Evolutionary conservation across 495 filamentous ascomycete species (phyloP).

Genomic region (Letharia lupina): DNA sequence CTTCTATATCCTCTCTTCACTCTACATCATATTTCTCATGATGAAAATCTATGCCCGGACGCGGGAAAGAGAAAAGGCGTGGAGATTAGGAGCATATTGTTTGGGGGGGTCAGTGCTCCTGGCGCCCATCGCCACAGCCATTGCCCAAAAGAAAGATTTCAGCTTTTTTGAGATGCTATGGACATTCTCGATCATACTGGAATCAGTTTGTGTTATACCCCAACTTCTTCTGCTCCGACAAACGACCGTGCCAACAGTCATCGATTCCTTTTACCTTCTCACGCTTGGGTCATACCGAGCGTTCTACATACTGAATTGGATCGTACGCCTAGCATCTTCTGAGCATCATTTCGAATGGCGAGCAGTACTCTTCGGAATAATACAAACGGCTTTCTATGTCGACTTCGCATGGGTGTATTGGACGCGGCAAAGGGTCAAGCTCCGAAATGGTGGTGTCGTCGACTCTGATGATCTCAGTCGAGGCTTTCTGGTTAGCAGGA

Average conservation of each 20-base stretch:
- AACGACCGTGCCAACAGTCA: slow-evolving; percentile 89
- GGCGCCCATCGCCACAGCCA: slow-evolving; percentile 57
- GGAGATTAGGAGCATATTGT: slow-evolving; percentile 68
- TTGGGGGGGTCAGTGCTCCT: slow-evolving; percentile 49
- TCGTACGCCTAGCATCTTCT: slow-evolving; percentile 52
- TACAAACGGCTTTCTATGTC: slow-evolving; percentile 85
- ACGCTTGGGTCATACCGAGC: slow-evolving; percentile 82
- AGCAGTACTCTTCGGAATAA: slow-evolving; percentile 70
- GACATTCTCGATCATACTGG: slow-evolving; percentile 83
- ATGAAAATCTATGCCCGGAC: slow-evolving; percentile 78
- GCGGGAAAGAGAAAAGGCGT: slow-evolving; percentile 80
- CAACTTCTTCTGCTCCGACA: slow-evolving; percentile 88
- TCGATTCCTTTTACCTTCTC: slow-evolving; percentile 89
- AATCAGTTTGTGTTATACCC: slow-evolving; percentile 83
- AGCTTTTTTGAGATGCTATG: slow-evolving; percentile 59
- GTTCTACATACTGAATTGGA: slow-evolving; percentile 91
- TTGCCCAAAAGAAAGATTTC: slow-evolving; percentile 39
- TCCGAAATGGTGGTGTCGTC: slow-evolving; percentile 83
- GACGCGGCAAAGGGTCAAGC: slow-evolving; percentile 85
- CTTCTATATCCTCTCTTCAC: slow-evolving; percentile 75
- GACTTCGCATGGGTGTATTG: slow-evolving; percentile 99
- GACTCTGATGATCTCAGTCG: slow-evolving; percentile 81
- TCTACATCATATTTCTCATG: slow-evolving; percentile 86
- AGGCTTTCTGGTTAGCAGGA: slow-evolving; percentile 60
- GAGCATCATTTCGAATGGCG: slow-evolving; percentile 60